Percentiles rank a stretch among this genome's conserved stretches.
phyloP scores from a whole-genome alignment of 2,329 filamentous ascomycete species.

The Penicillium concentricum region DNA sequence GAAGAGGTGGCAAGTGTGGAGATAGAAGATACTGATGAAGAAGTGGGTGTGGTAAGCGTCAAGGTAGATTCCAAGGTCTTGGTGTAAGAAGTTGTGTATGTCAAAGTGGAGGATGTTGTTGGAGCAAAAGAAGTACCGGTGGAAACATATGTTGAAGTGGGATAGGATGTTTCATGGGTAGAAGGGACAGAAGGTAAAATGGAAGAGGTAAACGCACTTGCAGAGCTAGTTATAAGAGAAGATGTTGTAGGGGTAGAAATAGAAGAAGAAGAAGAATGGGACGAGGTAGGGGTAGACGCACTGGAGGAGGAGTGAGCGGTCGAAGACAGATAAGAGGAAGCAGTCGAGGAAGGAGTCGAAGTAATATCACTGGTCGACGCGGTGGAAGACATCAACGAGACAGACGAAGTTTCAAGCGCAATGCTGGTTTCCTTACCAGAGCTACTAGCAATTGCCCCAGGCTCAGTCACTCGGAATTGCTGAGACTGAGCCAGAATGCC shows the following conservation, averaged over 20 bases:
- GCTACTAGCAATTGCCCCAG: constrained; percentile 20
- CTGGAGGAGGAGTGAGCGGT: constrained; percentile 14
- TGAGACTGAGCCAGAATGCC: constrained; percentile 46
- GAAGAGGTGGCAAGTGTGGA: constrained; percentile 12
- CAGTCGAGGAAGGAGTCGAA: constrained; percentile 17
- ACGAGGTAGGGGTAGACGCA: constrained; percentile 12
- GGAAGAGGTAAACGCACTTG: constrained; percentile 19
- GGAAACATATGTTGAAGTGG: background rate
- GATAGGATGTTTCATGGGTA: constrained; percentile 3
- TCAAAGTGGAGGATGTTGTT: background rate
- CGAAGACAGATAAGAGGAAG: constrained; percentile 18
- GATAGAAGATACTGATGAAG: constrained; percentile 14
- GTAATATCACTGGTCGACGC: constrained; percentile 15
- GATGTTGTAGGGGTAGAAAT: constrained; percentile 17
- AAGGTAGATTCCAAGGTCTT: background rate
- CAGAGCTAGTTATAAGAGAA: constrained; percentile 24
- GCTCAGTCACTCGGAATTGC: constrained; percentile 31
- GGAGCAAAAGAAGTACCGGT: background rate
- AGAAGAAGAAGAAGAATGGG: constrained; percentile 15
- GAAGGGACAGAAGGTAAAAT: constrained; percentile 9
- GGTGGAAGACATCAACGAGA: constrained; percentile 19
- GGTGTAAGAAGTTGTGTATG: background rate
- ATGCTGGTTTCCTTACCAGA: constrained; percentile 27
- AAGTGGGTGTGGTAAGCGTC: constrained; percentile 9
- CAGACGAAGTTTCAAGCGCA: constrained; percentile 28